Evolutionary conservation across 192 early-diverging fungal genomes (phyloP).

Genomic region (Umbelopsis isabellina): DNA sequence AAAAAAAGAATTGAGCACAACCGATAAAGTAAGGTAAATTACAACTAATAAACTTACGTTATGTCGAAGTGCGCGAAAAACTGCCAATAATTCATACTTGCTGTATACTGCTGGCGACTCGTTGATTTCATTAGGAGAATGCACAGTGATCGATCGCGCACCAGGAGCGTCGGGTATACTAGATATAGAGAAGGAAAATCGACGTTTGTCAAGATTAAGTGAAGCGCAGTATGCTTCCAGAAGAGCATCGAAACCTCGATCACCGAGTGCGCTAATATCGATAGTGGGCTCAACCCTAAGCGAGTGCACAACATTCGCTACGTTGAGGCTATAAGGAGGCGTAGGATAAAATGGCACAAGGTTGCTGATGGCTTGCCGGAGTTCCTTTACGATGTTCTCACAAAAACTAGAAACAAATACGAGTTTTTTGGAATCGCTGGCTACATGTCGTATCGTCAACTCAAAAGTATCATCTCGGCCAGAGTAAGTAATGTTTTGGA

Average conservation of each 20-base stretch:
- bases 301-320: neutral
- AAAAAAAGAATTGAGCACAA: neutral
- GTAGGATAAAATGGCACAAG: conserved; percentile 26
- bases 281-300: conserved; percentile 1
- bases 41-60: conserved; percentile 15
- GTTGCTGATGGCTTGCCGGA: conserved; percentile 14
- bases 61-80: conserved; percentile 23
- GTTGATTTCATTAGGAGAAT: conserved; percentile 9
- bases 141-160: conserved; percentile 2
- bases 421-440: conserved; percentile 12
- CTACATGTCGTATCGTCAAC: conserved; percentile 2
- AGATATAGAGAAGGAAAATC: conserved; percentile 13
- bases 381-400: conserved; percentile 8
- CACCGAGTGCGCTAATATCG: neutral
- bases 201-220: conserved; percentile 25
- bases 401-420: conserved; percentile 20
- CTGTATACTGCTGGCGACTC: conserved; percentile 14
- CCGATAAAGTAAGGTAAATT: neutral
- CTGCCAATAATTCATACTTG: conserved; percentile 26
- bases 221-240: conserved; percentile 27
- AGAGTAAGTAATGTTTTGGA: conserved; percentile 4
- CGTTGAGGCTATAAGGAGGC: conserved; percentile 25
- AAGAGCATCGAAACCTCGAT: conserved; percentile 27
- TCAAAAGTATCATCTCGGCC: conserved; percentile 27
- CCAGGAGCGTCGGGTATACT: conserved; percentile 20